Evolutionary conservation across 345 rosid genomes (phyloP).

Genomic region (Eucalyptus microcorys): DNA sequence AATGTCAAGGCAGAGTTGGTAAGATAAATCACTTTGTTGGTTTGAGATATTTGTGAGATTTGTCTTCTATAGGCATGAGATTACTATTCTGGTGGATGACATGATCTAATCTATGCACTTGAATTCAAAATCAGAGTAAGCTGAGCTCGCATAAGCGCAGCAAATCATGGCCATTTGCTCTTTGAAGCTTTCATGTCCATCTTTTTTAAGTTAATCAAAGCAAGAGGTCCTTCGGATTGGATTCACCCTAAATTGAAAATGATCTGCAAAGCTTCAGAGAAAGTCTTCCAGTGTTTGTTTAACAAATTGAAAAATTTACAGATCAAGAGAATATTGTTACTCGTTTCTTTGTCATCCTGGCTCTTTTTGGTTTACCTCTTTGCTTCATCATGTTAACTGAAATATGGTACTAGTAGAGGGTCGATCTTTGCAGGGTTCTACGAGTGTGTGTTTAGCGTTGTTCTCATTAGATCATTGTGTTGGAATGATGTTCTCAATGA

Average conservation of each 20-base stretch:
- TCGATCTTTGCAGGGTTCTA: neutral
- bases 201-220: neutral
- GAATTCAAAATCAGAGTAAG: neutral
- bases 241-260: neutral
- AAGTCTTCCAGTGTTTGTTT: neutral
- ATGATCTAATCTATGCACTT: neutral
- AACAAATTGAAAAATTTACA: neutral
- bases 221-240: neutral
- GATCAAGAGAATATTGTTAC: neutral
- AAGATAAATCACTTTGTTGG: constrained; percentile 7
- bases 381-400: neutral
- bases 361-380: neutral
- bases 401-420: neutral
- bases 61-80: neutral
- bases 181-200: neutral
- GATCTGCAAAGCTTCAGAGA: neutral
- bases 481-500: neutral
- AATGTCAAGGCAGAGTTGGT: constrained; percentile 70
- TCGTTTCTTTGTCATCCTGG: neutral
- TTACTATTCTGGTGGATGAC: neutral
- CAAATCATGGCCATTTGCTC: neutral
- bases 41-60: neutral
- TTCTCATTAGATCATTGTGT: neutral
- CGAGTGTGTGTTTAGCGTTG: neutral
- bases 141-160: neutral